Base-by-base conservation (phyloP, 805 yeast genomes). In the Wickerhamomyces sydowiorum region DNA sequence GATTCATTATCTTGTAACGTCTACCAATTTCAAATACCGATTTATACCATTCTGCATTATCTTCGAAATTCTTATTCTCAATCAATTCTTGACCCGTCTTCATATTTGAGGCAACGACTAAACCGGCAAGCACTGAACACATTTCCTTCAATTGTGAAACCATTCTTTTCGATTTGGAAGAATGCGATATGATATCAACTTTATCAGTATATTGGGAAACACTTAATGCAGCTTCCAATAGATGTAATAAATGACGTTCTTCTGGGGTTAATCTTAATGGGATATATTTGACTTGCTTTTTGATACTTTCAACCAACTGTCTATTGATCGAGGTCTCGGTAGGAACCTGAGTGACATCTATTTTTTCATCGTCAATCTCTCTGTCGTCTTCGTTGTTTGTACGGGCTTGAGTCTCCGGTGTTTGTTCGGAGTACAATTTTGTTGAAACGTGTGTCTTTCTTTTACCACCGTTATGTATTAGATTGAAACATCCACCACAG, bases 1-100 rank as follows among this genome's bases (percentile, higher is more conserved):
- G 95, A 54, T 85, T 85, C 89, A 85, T 81, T 52, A 86, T 80
- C 57, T 85, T 85, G 64, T 85, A 85, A 35, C 93, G 70, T 52
- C 93, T 69, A 20, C 93, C 93, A 46, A 85, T 77, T 61, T 85
- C 93, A 58, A 85, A 85, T 7, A 85, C 66, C 33, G 62, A 64
- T 55, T 84, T 72, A 59, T 78, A 85, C 89, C 90, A 86, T 27
- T 75, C 78, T 4, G 84, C 80, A 57, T 84, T 82, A 45, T 79
- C 80, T 35, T 73, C 69, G 51, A 83, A 85, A 50, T 82, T 80
- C 55, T 80, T 81, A 56, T 80, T 75, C 43, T 80, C 77, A 36
- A 83, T 70, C 47, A 85, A 65, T 37, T 66, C 70, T 50, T 80
- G 79, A 7, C 95, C 95, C 30, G 69, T 64, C 56, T 84, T 82